Evolutionary conservation across 1,284 basidiomycete genomes (phyloP).

Genomic region (Pterulicium gracile): DNA sequence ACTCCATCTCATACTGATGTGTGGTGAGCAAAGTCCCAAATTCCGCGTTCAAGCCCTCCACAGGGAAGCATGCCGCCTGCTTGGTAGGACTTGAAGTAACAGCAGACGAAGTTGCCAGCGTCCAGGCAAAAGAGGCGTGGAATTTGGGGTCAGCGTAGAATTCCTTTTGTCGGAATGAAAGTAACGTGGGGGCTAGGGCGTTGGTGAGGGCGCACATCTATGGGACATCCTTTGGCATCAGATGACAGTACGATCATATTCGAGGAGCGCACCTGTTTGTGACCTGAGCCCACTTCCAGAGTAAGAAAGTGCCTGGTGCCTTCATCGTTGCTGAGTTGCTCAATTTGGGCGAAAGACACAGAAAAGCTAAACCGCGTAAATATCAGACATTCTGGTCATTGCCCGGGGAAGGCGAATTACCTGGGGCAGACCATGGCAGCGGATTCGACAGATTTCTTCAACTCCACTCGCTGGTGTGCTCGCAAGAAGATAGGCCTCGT

Average conservation of each 20-base stretch:
- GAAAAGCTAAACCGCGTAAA: slow-evolving; percentile 38
- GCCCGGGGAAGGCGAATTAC: slow-evolving; percentile 4
- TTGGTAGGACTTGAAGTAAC: slow-evolving; percentile 17
- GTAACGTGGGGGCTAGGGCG: slow-evolving; percentile 41
- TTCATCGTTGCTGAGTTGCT: slow-evolving; percentile 69
- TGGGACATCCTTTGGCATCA: slow-evolving; percentile 2
- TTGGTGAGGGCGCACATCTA: slow-evolving; percentile 47
- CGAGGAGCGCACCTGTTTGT: slow-evolving; percentile 41
- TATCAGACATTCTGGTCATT: not conserved
- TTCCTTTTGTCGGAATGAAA: slow-evolving; percentile 49
- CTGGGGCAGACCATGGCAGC: slow-evolving; percentile 7
- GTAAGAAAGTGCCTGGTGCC: slow-evolving; percentile 64
- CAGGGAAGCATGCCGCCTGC: slow-evolving; percentile 31
- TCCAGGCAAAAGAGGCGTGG: slow-evolving; percentile 77
- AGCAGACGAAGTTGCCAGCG: no score
- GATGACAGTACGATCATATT: not conserved
- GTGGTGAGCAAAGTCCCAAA: slow-evolving; percentile 31
- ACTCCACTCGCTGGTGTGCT: slow-evolving; percentile 62
- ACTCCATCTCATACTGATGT: slow-evolving; percentile 34
- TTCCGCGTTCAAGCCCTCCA: slow-evolving; percentile 31
- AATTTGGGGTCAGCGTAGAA: slow-evolving; percentile 70
- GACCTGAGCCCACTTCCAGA: slow-evolving; percentile 69
- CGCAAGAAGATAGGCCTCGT: slow-evolving; percentile 67
- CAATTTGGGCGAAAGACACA: slow-evolving; percentile 60
- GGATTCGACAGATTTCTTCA: slow-evolving; percentile 42